Evolutionary conservation across 768 basidiomycete genomes (phyloP).

Genomic region (Dentipellis fragilis): DNA sequence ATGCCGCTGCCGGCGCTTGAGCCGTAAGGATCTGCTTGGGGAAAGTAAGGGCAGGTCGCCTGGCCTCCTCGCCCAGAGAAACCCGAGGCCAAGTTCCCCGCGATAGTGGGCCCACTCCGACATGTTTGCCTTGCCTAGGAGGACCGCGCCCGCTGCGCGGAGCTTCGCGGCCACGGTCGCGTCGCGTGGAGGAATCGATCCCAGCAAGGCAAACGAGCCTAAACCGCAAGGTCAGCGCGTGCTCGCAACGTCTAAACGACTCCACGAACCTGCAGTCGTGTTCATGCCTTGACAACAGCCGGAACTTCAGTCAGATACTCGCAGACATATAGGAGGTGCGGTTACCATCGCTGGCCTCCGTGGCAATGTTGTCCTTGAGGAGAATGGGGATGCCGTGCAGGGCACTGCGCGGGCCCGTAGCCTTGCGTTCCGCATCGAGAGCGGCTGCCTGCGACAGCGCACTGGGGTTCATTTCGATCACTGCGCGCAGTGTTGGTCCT

Average conservation of each 20-base stretch:
- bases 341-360: conserved; percentile 19
- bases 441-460: conserved; percentile 25
- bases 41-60: conserved; percentile 30
- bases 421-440: conserved; percentile 19
- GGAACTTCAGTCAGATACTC: conserved; percentile 38
- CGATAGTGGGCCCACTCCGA: conserved; percentile 35
- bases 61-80: conserved; percentile 41
- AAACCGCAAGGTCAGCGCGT: conserved; percentile 5
- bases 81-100: conserved; percentile 26
- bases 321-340: conserved; percentile 27
- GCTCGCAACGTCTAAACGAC: too few relatives aligned
- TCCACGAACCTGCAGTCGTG: conserved; percentile 21
- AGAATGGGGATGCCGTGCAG: conserved; percentile 27
- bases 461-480: conserved; percentile 29
- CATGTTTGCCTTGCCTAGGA: conserved; percentile 32
- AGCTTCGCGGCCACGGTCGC: conserved; percentile 23
- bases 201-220: conserved; percentile 26
- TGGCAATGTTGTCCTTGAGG: conserved; percentile 28
- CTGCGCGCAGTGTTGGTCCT: conserved; percentile 27
- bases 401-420: conserved; percentile 17
- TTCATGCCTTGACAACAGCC: conserved; percentile 23
- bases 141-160: conserved; percentile 26
- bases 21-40: conserved; percentile 30
- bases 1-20: conserved; percentile 35
- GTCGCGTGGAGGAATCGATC: conserved; percentile 24